Conservation (phyloP, 306 rosid species). For the Cajanus cajan region DNA sequence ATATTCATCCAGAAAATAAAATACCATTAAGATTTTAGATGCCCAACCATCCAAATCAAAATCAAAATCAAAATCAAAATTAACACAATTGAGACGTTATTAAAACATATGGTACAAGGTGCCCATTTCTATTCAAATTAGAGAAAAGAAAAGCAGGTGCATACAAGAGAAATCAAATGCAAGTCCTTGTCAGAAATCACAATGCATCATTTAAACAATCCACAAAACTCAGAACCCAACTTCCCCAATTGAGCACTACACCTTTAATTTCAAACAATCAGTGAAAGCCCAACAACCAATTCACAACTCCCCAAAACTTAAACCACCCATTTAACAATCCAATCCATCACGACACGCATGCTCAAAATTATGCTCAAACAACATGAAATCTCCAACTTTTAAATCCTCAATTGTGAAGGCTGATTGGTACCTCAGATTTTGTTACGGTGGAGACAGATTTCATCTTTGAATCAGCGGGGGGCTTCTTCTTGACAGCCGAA, state of each 20-base stretch:
- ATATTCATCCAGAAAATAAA: conserved; percentile 4
- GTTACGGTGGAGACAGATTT: conserved; percentile 44
- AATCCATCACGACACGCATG: not conserved
- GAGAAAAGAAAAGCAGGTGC: not conserved
- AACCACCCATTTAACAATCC: not conserved
- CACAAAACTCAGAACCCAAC: not conserved
- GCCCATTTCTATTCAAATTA: not conserved
- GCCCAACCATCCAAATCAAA: conserved; percentile 15
- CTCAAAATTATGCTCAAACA: not conserved
- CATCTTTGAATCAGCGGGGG: conserved; percentile 48
- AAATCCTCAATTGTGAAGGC: not conserved
- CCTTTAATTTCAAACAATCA: not conserved
- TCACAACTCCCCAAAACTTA: conserved; percentile 14
- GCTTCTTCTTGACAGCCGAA: conserved; percentile 48
- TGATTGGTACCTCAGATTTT: conserved; percentile 65
- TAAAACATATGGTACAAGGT: not conserved
- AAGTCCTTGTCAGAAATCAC: not conserved
- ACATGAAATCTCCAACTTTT: not conserved
- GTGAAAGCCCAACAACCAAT: conserved; percentile 25
- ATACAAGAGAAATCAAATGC: not conserved
- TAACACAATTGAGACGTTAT: conserved; percentile 12
- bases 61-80: conserved; percentile 20
- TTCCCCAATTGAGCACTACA: not conserved
- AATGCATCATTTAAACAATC: not conserved
- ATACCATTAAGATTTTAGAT: not conserved